phyloP scores from a whole-genome alignment of 2,329 filamentous ascomycete genomes.

The Curvularia sp. region DNA sequence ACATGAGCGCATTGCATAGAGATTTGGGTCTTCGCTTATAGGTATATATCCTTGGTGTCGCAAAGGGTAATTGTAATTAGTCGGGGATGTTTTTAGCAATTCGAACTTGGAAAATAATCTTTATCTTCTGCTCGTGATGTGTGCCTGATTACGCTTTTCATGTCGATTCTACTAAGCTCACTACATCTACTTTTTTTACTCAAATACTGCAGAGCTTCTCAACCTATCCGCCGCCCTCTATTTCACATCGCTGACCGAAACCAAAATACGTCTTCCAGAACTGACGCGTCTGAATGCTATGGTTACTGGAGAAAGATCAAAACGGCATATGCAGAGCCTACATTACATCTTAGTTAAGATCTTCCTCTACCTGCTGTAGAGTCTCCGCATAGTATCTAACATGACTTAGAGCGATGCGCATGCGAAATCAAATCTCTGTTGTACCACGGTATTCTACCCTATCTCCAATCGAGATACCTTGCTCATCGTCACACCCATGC shows the following conservation, averaged over 20 bases:
- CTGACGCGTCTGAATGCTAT: not conserved
- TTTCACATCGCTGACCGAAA: too few relatives aligned
- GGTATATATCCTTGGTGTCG: conserved; percentile 38
- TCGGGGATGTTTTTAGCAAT: conserved; percentile 29
- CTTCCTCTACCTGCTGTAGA: not conserved
- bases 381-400: not conserved
- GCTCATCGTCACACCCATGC: not conserved
- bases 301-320: not conserved
- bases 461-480: not conserved
- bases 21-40: conserved; percentile 30
- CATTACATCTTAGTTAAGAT: not conserved
- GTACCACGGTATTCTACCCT: not conserved
- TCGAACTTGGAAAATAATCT: conserved; percentile 32
- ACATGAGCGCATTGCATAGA: conserved; percentile 44
- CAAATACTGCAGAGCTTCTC: too few relatives aligned
- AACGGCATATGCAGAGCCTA: not conserved
- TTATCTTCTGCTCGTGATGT: conserved; percentile 13
- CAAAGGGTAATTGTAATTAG: conserved; percentile 43
- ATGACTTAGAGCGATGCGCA: not conserved
- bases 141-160: not conserved
- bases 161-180: not conserved
- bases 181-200: too few relatives aligned
- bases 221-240: too few relatives aligned
- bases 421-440: not conserved
- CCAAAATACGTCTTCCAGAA: not conserved